A percentile compares a stretch with the other conserved stretches of the same genome.
phyloP scores from a whole-genome alignment of 257 asterid species.

The Schizonepeta tenuifolia region DNA sequence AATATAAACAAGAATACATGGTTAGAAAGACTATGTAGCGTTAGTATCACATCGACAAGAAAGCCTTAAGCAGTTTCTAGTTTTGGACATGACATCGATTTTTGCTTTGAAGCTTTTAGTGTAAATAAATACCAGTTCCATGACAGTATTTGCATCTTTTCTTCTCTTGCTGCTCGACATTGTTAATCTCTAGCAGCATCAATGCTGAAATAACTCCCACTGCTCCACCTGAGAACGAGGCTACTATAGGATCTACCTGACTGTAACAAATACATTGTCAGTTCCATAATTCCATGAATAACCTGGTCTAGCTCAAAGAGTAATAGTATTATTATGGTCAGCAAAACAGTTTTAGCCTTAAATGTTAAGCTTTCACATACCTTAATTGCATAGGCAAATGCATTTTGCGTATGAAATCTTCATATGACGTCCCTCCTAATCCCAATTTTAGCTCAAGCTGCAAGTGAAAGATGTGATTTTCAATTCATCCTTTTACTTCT shows the following conservation, averaged over 20 bases:
- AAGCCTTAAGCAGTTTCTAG: background rate
- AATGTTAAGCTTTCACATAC: slow-evolving; percentile 40
- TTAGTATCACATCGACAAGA: background rate
- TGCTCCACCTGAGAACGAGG: slow-evolving; percentile 97
- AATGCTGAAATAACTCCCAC: slow-evolving; percentile 91
- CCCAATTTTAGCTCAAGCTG: slow-evolving; percentile 95
- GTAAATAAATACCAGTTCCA: slow-evolving; percentile 68
- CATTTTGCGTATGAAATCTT: slow-evolving; percentile 72
- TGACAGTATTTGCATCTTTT: slow-evolving; percentile 89
- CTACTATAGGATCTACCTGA: slow-evolving; percentile 95
- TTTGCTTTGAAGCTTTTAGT: background rate
- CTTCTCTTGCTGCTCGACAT: slow-evolving; percentile 89
- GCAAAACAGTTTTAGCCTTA: slow-evolving; percentile 5
- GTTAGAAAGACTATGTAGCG: background rate
- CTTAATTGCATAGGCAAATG: slow-evolving; percentile 90
- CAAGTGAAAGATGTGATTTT: slow-evolving; percentile 33
- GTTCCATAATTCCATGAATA: slow-evolving; percentile 16
- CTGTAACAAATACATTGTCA: slow-evolving; percentile 47
- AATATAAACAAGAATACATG: background rate
- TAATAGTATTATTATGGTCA: slow-evolving; percentile 1
- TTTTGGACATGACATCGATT: background rate
- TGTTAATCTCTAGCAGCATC: slow-evolving; percentile 85
- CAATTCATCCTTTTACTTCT: slow-evolving; percentile 10
- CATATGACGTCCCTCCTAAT: slow-evolving; percentile 86
- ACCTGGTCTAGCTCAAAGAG: slow-evolving; percentile 4